Conservation (phyloP, 2,329 filamentous ascomycete genomes). For the Metarhizium album region DNA sequence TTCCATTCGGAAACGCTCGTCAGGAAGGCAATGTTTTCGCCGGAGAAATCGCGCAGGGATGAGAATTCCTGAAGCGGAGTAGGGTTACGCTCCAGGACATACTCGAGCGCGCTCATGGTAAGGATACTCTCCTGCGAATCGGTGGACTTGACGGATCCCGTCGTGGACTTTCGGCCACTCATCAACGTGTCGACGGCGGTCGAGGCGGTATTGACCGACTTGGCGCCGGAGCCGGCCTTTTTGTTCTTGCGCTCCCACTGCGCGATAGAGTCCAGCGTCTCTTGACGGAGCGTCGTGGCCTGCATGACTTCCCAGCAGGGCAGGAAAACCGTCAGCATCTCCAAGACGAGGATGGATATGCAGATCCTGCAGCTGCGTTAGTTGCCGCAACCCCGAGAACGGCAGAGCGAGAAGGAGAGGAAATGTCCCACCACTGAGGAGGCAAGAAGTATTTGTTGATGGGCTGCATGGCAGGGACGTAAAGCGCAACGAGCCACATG, state of each 20-base stretch:
- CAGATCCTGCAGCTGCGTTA: slow-evolving; percentile 19
- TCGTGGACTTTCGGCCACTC: slow-evolving; percentile 22
- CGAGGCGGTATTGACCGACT: slow-evolving; percentile 11
- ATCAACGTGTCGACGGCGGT: slow-evolving; percentile 18
- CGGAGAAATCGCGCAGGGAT: slow-evolving; percentile 55
- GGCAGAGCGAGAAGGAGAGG: slow-evolving; percentile 36
- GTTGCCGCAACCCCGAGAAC: not conserved
- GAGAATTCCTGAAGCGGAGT: slow-evolving; percentile 53
- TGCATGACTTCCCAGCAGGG: slow-evolving; percentile 48
- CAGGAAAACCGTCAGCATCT: slow-evolving; percentile 51
- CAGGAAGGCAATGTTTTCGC: slow-evolving; percentile 60
- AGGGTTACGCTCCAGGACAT: slow-evolving; percentile 47
- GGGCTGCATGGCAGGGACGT: slow-evolving; percentile 34
- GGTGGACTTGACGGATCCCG: slow-evolving; percentile 16
- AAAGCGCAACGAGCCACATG: slow-evolving; percentile 51
- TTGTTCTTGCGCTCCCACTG: slow-evolving; percentile 31
- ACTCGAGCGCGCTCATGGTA: slow-evolving; percentile 52
- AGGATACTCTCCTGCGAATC: slow-evolving; percentile 31
- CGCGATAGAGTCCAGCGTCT: slow-evolving; percentile 33
- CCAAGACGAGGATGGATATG: slow-evolving; percentile 48
- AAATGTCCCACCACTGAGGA: slow-evolving; percentile 46
- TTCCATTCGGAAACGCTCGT: slow-evolving; percentile 48
- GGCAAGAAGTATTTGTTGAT: slow-evolving; percentile 45
- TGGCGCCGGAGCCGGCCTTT: slow-evolving; percentile 9
- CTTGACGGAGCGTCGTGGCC: slow-evolving; percentile 27